These are phyloP conservation scores for Rhodotorula sp. DNA, from an alignment of 1,284 basidiomycete genomes.

Conservation along the genomic window DNA sequence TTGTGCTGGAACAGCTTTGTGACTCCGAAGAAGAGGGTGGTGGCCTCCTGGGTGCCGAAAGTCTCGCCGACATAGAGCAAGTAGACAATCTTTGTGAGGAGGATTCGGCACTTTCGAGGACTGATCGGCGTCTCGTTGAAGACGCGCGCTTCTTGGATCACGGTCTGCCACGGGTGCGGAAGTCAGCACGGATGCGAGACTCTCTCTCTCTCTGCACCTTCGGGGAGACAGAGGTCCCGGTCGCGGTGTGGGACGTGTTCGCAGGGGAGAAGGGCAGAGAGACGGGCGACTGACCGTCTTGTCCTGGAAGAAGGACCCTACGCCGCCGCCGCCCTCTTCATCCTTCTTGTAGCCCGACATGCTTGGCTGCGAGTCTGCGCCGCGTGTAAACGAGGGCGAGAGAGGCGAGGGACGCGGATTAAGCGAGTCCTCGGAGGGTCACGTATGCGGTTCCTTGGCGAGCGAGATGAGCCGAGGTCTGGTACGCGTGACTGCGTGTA, in stretches of 20 bases:
- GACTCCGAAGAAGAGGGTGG: slow-evolving; percentile 96
- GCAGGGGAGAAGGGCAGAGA: background rate
- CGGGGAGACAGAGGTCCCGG: background rate
- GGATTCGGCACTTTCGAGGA: slow-evolving; percentile 84
- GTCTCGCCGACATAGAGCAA: slow-evolving; percentile 94
- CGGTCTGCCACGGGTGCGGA: slow-evolving; percentile 55
- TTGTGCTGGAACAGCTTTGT: slow-evolving; percentile 99
- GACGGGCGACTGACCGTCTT: slow-evolving; percentile 39
- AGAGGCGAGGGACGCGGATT: background rate
- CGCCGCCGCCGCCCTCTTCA: slow-evolving; percentile 39
- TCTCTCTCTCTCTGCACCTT: background rate
- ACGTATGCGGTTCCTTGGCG: too few species aligned
- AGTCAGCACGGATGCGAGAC: background rate
- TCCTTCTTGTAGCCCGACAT: slow-evolving; percentile 43
- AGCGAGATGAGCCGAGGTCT: too few species aligned
- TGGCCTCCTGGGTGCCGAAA: slow-evolving; percentile 94
- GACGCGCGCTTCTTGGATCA: slow-evolving; percentile 95
- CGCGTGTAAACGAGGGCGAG: background rate
- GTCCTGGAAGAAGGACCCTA: slow-evolving; percentile 49
- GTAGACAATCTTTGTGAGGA: slow-evolving; percentile 95
- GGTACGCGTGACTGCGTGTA: too few species aligned
- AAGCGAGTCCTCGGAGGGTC: background rate
- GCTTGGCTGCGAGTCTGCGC: background rate
- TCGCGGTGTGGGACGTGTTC: slow-evolving; percentile 20
- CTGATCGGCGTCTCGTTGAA: slow-evolving; percentile 98